Evolutionary conservation across 2,329 filamentous ascomycete species (phyloP), one percentile per base, ranked within the genome.

Genomic region (Cladobotryum protrusum): DNA sequence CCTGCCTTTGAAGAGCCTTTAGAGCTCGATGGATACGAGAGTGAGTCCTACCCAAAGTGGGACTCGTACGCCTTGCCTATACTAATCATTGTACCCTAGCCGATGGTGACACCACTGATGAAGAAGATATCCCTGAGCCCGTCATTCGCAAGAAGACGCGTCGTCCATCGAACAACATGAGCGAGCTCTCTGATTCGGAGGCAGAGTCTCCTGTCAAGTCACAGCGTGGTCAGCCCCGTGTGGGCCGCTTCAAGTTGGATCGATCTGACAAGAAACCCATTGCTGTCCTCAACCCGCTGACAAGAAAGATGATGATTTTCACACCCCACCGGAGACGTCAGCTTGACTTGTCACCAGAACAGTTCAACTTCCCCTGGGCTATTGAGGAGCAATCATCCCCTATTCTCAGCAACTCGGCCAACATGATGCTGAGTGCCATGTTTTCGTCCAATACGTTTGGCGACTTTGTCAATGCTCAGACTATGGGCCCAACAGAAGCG

Each of bases 361-460:
- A 77, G 45, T 79, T 79, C 61, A 73, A 78, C 49, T 62, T 78
- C 48, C 66, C 73, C 15, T 75, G 72, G 60, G 60, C 71, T n/a
- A 61, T 66, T 44, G 62, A 70, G 48, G 60, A 70, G 35, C 66
- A 73, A 48, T 62, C 71, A 4, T 73, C 73, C 0, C 81, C 84
- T 14, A 81, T 87, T 60, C 69, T 86, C 53, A 81, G 76, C 62
- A 83, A 86, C 52, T 80, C 82, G 15, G 82, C 83, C 49, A 86
- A 89, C 52, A 77, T 91, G 56, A 90, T 91, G 86, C 82, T 91
- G 70, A 85, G 84, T 44, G 85, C 83, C 58, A 83, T 89, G 69
- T 77, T 83, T 48, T 77, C 77, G 1, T 73, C 72, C 49, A 75
- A 76, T 54, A 73, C 76, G 0, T 78, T 79, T 57, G 76, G 75